phyloP scores from a whole-genome alignment of 2,329 filamentous ascomycete genomes.

The Chaetomiaceae sp. region DNA sequence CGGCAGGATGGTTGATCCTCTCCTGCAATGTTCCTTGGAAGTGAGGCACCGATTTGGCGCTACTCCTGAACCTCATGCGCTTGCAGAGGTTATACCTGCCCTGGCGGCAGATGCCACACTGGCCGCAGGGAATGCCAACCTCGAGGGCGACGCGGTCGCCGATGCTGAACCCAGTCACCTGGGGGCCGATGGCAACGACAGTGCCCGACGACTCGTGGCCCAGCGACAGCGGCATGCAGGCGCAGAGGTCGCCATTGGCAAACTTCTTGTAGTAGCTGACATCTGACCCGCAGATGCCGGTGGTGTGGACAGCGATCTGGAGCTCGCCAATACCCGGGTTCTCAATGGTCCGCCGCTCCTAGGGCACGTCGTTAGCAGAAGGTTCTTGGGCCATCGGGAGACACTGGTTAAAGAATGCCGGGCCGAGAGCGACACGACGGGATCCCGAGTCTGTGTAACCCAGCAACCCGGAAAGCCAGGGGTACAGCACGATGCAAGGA shows the following conservation, averaged over 20 bases:
- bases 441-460: slow-evolving; percentile 19
- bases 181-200: slow-evolving; percentile 49
- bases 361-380: slow-evolving; percentile 15
- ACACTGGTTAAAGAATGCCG: too few species aligned
- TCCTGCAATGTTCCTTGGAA: slow-evolving; percentile 59
- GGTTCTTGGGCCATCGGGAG: background rate
- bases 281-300: slow-evolving; percentile 65
- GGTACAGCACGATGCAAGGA: background rate
- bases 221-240: slow-evolving; percentile 57
- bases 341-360: slow-evolving; percentile 48
- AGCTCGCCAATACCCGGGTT: slow-evolving; percentile 48
- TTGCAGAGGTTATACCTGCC: slow-evolving; percentile 58
- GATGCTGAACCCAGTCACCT: slow-evolving; percentile 45
- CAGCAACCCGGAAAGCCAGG: slow-evolving; percentile 17
- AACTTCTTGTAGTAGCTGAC: slow-evolving; percentile 68
- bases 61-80: slow-evolving; percentile 55
- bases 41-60: slow-evolving; percentile 57
- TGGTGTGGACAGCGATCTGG: slow-evolving; percentile 59
- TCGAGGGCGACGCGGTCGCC: slow-evolving; percentile 55
- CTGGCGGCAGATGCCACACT: slow-evolving; percentile 44
- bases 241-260: slow-evolving; percentile 63
- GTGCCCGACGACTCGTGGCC: slow-evolving; percentile 57
- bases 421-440: slow-evolving; percentile 14
- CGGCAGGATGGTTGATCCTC: slow-evolving; percentile 55
- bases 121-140: slow-evolving; percentile 49